phyloP scores from a whole-genome alignment of 805 yeast species.

The Myxozyma vanderwaltii region DNA sequence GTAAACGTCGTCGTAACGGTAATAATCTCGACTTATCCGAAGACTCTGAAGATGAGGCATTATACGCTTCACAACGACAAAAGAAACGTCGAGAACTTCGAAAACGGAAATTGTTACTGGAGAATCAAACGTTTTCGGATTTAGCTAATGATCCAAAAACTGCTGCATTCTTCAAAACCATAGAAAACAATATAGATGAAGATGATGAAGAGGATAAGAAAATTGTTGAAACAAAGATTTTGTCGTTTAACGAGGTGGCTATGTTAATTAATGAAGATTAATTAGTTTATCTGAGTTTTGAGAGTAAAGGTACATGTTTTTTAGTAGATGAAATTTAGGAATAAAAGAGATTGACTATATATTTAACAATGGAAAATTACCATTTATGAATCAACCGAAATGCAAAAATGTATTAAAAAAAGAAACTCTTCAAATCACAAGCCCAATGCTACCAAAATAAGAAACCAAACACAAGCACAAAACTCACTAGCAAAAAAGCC shows the following conservation, averaged over 20 bases:
- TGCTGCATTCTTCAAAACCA: conserved; percentile 67
- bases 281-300: background rate
- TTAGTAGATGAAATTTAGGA: background rate
- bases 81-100: conserved; percentile 44
- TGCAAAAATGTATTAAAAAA: background rate
- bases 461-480: too few species aligned
- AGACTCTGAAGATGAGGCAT: conserved; percentile 75
- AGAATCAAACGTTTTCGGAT: conserved; percentile 42
- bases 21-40: conserved; percentile 47
- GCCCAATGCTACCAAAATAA: background rate
- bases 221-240: conserved; percentile 13
- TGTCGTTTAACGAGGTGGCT: conserved; percentile 22
- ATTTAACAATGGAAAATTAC: background rate
- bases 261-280: conserved; percentile 14
- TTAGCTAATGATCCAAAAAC: conserved; percentile 58
- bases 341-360: background rate
- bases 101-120: conserved; percentile 54
- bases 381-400: background rate
- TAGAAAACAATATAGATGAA: too few species aligned
- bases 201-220: conserved; percentile 48
- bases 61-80: conserved; percentile 46
- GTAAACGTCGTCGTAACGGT: conserved; percentile 57
- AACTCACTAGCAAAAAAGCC: too few species aligned
- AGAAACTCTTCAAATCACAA: too few species aligned
- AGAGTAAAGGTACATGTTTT: background rate